phyloP scores from a whole-genome alignment of 2,329 filamentous ascomycete species.

The Pseudohalonectria lignicola region DNA sequence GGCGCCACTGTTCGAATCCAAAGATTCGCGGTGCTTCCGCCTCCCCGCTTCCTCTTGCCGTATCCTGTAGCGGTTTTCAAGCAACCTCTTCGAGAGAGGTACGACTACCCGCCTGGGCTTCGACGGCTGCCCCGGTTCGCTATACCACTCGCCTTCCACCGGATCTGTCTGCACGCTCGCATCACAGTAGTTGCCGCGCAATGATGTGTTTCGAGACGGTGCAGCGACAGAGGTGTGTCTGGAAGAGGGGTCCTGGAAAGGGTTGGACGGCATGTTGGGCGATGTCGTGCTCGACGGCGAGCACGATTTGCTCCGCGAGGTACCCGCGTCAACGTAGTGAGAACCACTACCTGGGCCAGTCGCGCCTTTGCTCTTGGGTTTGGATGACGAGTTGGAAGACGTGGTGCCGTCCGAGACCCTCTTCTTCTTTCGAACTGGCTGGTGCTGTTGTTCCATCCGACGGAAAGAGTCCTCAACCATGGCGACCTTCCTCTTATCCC shows the following conservation, averaged over 20 bases:
- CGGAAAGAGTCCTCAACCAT: slow-evolving; percentile 55
- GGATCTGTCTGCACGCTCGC: slow-evolving; percentile 43
- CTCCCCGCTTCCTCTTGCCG: slow-evolving; percentile 27
- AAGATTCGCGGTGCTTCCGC: slow-evolving; percentile 15
- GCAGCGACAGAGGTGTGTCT: slow-evolving; percentile 17
- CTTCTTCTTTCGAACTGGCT: slow-evolving; percentile 48
- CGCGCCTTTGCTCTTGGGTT: background rate
- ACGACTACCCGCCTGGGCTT: slow-evolving; percentile 37
- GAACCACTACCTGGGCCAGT: slow-evolving; percentile 13
- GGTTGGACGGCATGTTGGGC: slow-evolving; percentile 21
- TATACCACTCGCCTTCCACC: slow-evolving; percentile 42
- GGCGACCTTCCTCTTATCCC: slow-evolving; percentile 56
- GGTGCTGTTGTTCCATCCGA: slow-evolving; percentile 44
- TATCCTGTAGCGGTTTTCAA: slow-evolving; percentile 34
- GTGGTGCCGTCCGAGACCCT: slow-evolving; percentile 43
- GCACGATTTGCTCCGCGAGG: slow-evolving; percentile 40
- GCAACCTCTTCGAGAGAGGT: slow-evolving; percentile 39
- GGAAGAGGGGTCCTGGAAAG: slow-evolving; percentile 13
- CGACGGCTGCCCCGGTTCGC: slow-evolving; percentile 19
- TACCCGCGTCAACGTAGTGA: slow-evolving; percentile 41
- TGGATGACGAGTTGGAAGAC: background rate
- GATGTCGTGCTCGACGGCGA: slow-evolving; percentile 35
- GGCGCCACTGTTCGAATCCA: slow-evolving; percentile 17
- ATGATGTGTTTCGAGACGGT: slow-evolving; percentile 26
- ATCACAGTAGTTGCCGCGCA: slow-evolving; percentile 35